These are phyloP conservation scores for Ustilaginoidea virens DNA, from an alignment of 2,329 filamentous ascomycete genomes.

Conservation along the genomic window DNA sequence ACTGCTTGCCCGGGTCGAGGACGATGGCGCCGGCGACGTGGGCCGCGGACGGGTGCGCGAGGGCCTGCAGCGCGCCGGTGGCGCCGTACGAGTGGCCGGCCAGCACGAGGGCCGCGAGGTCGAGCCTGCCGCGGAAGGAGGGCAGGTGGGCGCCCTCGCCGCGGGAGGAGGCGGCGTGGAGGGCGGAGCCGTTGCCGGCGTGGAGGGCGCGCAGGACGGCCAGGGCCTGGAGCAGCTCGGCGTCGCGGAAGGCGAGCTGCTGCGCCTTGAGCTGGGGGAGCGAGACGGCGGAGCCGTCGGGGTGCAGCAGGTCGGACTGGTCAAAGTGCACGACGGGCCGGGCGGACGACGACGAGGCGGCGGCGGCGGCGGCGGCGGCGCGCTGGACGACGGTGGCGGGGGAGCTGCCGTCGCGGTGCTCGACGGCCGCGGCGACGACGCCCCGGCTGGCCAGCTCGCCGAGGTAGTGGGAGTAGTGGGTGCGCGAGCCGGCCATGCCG, in stretches of 20 bases:
- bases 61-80: slow-evolving; percentile 43
- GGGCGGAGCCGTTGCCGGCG: slow-evolving; percentile 13
- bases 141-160: slow-evolving; percentile 29
- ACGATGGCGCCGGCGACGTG: slow-evolving; percentile 40
- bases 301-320: slow-evolving; percentile 16
- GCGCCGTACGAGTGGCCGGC: slow-evolving; percentile 53
- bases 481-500: slow-evolving; percentile 32
- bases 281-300: slow-evolving; percentile 15
- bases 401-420: slow-evolving; percentile 36
- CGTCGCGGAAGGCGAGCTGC: slow-evolving; percentile 34
- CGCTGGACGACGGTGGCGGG: slow-evolving; percentile 26
- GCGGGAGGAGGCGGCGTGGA: slow-evolving; percentile 27
- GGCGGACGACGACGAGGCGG: slow-evolving; percentile 6
- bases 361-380: slow-evolving; percentile 8
- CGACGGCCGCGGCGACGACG: slow-evolving; percentile 31
- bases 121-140: slow-evolving; percentile 36
- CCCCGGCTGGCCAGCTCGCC: slow-evolving; percentile 34
- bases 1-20: slow-evolving; percentile 50
- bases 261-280: slow-evolving; percentile 23
- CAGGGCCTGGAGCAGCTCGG: slow-evolving; percentile 31
- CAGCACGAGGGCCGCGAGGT: slow-evolving; percentile 36
- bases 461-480: slow-evolving; percentile 35
- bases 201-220: slow-evolving; percentile 25
- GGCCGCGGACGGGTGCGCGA: slow-evolving; percentile 26
- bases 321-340: slow-evolving; percentile 17